Conservation (phyloP, 129 eudicot genomes). For the Pittosporum tobira region DNA sequence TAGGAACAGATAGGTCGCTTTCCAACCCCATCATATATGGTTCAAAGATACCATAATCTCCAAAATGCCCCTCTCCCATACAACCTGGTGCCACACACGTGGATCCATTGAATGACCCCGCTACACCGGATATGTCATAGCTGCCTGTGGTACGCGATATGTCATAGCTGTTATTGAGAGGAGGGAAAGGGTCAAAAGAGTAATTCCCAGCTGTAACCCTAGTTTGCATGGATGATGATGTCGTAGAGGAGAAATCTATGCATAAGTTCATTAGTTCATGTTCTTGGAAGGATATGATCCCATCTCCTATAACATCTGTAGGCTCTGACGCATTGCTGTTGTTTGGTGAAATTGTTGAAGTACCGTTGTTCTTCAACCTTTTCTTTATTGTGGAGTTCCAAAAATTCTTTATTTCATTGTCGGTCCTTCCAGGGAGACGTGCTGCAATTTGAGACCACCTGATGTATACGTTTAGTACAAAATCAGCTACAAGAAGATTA, state of each 20-base stretch:
- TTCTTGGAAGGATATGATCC: constrained; percentile 44
- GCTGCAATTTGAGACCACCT: constrained; percentile 94
- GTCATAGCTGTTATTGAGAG: constrained; percentile 17
- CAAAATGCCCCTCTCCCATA: constrained; percentile 20
- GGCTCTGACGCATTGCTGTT: constrained; percentile 33
- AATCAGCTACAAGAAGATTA: too few species aligned
- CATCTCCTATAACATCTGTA: constrained; percentile 10
- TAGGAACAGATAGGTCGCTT: constrained; percentile 37
- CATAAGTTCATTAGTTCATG: constrained; percentile 35
- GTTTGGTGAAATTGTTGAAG: constrained; percentile 43
- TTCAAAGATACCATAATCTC: constrained; percentile 38
- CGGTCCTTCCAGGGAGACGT: constrained; percentile 83
- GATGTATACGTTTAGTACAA: too few species aligned
- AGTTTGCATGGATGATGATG: constrained; percentile 41
- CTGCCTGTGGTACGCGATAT: too few species aligned
- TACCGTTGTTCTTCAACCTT: constrained; percentile 40
- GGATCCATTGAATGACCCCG: constrained; percentile 22
- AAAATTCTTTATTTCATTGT: constrained; percentile 76
- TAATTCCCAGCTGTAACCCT: constrained; percentile 14
- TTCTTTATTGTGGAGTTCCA: constrained; percentile 85
- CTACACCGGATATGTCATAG: constrained; percentile 13
- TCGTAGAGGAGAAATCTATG: constrained; percentile 47
- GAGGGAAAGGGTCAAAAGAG: constrained; percentile 41
- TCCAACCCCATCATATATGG: constrained; percentile 53
- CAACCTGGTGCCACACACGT: constrained; percentile 24